Percentiles rank a stretch among this genome's conserved stretches.
These are phyloP conservation scores for Casuarina glauca DNA, from an alignment of 306 rosid genomes.

Conservation along the genomic window DNA sequence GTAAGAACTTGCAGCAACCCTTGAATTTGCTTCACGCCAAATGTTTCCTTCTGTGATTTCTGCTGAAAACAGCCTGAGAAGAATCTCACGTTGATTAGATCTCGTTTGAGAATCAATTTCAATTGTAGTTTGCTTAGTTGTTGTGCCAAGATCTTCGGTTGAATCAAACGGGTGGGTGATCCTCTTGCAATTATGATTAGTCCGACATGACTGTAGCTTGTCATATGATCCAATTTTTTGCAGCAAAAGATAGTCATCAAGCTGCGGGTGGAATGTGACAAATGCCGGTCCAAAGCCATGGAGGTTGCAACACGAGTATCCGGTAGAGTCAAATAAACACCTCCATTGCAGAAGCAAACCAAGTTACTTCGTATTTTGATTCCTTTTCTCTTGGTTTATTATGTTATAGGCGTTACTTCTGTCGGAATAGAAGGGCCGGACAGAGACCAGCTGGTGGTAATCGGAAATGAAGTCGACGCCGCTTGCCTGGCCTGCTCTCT, in stretches of 20 bases:
- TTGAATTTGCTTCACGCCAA: background rate
- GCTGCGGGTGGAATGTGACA: constrained; percentile 38
- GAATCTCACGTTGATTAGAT: too few species aligned
- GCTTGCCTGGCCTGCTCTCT: constrained; percentile 36
- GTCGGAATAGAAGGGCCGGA: constrained; percentile 38
- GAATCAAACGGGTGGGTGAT: too few species aligned
- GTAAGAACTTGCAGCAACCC: background rate
- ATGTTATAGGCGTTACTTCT: constrained; percentile 36
- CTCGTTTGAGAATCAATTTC: background rate
- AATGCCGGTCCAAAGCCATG: constrained; percentile 42
- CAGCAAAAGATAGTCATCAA: constrained; percentile 58
- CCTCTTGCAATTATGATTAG: too few species aligned
- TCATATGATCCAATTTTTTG: background rate
- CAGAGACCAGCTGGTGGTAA: constrained; percentile 39
- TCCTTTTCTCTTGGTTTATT: background rate
- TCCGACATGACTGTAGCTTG: too few species aligned
- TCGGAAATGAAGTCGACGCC: constrained; percentile 56
- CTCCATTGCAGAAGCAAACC: constrained; percentile 22
- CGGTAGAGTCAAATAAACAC: too few species aligned
- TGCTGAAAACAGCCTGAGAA: too few species aligned
- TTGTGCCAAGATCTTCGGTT: too few species aligned
- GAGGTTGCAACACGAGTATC: constrained; percentile 15
- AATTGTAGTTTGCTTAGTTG: too few species aligned
- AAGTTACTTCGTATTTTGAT: background rate
- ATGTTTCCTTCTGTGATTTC: too few species aligned